Conservation (phyloP, 768 basidiomycete species). For the Antrodiella citrinella region DNA sequence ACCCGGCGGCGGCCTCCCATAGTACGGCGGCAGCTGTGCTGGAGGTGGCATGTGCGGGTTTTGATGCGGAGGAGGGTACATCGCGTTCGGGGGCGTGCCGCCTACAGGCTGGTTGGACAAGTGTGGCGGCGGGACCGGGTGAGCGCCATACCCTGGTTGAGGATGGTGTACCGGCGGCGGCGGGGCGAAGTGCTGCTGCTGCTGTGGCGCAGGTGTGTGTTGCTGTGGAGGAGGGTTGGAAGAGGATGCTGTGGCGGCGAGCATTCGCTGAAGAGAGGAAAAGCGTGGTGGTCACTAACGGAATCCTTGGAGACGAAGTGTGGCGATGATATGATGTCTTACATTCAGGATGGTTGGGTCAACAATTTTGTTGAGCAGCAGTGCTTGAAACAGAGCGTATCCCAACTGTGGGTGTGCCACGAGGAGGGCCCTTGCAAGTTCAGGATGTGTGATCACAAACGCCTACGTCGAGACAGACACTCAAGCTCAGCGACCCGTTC, state of each 20-base stretch:
- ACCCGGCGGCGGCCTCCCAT: constrained; percentile 23
- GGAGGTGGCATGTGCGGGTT: constrained; percentile 4
- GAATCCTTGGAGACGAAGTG: not conserved
- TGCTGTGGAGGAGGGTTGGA: constrained; percentile 10
- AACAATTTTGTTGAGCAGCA: constrained; percentile 89
- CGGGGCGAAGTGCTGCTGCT: constrained; percentile 6
- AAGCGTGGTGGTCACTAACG: not conserved
- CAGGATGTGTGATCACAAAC: constrained; percentile 85
- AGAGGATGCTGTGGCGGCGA: constrained; percentile 31
- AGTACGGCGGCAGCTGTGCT: constrained; percentile 14
- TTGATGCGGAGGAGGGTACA: constrained; percentile 17
- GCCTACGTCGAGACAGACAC: constrained; percentile 43
- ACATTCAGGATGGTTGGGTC: constrained; percentile 80
- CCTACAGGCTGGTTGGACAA: constrained; percentile 14
- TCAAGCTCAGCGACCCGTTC: constrained; percentile 2
- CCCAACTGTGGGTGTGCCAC: constrained; percentile 85
- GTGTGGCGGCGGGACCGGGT: constrained; percentile 6
- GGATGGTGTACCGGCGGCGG: constrained; percentile 16
- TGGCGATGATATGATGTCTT: constrained; percentile 14
- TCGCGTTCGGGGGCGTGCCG: constrained; percentile 16
- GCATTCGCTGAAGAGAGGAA: constrained; percentile 34
- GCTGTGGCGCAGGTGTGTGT: constrained; percentile 14
- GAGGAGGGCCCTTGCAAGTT: constrained; percentile 77
- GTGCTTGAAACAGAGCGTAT: constrained; percentile 92
- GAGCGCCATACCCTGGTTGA: constrained; percentile 5